A percentile compares a stretch with the other conserved stretches of the same genome.
phyloP scores from a whole-genome alignment of 2,329 filamentous ascomycete species.

The Ilyonectria sp. region DNA sequence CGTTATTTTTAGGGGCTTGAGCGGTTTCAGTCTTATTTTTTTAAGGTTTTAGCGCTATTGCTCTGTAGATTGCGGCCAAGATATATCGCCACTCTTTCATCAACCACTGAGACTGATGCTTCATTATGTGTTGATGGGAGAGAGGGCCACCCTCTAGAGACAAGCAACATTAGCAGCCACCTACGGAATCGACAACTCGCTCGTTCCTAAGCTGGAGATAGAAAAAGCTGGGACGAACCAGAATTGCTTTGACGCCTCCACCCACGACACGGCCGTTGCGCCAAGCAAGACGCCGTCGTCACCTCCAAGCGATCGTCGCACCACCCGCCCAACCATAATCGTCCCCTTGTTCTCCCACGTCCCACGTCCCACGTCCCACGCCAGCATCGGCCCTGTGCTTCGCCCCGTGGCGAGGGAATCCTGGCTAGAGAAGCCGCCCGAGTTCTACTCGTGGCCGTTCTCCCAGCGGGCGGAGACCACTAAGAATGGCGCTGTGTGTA shows the following conservation, averaged over 20 bases:
- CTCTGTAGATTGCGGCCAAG: too few species aligned
- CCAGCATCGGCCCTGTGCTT: not conserved
- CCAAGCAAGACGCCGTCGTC: constrained; percentile 16
- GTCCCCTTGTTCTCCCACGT: not conserved
- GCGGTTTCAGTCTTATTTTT: too few species aligned
- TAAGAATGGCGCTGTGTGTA: not conserved
- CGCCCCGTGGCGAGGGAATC: not conserved
- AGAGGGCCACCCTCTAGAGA: too few species aligned
- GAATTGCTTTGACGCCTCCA: not conserved
- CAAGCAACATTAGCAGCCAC: too few species aligned
- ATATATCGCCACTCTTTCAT: too few species aligned
- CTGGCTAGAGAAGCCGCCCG: not conserved
- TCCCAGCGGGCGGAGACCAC: not conserved
- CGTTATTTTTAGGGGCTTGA: not conserved
- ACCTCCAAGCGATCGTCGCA: constrained; percentile 17
- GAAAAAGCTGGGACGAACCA: not conserved
- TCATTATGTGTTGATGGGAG: too few species aligned
- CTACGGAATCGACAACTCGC: too few species aligned
- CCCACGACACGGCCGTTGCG: constrained; percentile 3
- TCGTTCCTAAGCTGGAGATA: too few species aligned
- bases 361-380: not conserved
- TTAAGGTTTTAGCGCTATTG: too few species aligned
- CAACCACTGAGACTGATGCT: too few species aligned
- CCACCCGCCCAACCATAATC: constrained; percentile 15
- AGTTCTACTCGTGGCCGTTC: not conserved